These are phyloP conservation scores for Rhodotorula taiwanensis DNA, from an alignment of 768 basidiomycete species.

Conservation along the genomic window DNA sequence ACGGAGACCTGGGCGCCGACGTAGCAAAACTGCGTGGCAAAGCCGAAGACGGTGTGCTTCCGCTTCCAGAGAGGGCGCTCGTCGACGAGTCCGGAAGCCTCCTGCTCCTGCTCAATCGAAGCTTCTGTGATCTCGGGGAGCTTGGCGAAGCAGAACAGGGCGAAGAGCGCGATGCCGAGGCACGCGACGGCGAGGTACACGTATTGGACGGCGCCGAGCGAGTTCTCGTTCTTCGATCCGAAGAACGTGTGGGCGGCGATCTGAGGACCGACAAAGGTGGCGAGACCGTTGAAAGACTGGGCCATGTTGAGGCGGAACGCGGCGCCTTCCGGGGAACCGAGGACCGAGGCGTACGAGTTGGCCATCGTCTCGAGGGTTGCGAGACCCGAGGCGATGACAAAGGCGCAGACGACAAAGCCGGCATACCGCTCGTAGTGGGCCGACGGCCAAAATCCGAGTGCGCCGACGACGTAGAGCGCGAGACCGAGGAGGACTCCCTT, in stretches of 20 bases:
- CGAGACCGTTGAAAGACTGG: slow-evolving; percentile 64
- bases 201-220: slow-evolving; percentile 1
- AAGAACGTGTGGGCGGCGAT: slow-evolving; percentile 73
- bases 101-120: slow-evolving; percentile 26
- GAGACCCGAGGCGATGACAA: slow-evolving; percentile 51
- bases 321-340: slow-evolving; percentile 62
- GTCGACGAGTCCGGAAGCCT: slow-evolving; percentile 20
- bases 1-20: slow-evolving; percentile 42
- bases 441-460: slow-evolving; percentile 72
- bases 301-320: slow-evolving; percentile 71
- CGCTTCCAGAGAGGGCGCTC: slow-evolving; percentile 31
- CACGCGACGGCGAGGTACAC: slow-evolving; percentile 30
- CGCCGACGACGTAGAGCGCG: slow-evolving; percentile 50
- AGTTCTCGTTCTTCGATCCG: slow-evolving; percentile 34
- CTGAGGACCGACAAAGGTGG: slow-evolving; percentile 62
- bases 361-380: slow-evolving; percentile 52
- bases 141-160: slow-evolving; percentile 35
- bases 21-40: slow-evolving; percentile 38
- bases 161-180: slow-evolving; percentile 38
- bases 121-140: slow-evolving; percentile 42
- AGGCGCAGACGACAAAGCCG: slow-evolving; percentile 50
- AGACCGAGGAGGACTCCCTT: slow-evolving; percentile 39
- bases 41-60: slow-evolving; percentile 39
- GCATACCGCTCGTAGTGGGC: slow-evolving; percentile 60
- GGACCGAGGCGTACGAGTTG: slow-evolving; percentile 46